Base-by-base conservation (phyloP, 192 early-diverging fungal species). In the Umbelopsis sp. region DNA sequence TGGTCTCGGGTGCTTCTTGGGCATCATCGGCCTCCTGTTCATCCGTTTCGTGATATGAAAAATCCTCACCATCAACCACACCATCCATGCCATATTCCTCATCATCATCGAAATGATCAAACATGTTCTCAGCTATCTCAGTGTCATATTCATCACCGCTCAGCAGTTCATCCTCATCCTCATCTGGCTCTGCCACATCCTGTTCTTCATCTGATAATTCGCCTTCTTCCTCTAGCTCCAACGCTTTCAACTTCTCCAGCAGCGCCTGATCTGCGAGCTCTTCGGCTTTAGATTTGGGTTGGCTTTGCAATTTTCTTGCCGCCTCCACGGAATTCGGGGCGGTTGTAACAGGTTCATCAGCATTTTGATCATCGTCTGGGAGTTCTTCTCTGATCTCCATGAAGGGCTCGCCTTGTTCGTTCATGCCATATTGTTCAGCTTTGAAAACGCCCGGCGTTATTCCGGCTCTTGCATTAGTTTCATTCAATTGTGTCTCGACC, bases 331-430 rank as follows among this genome's bases (percentile, higher is more conserved):
- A 49, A 37, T 55, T 49, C 48, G 53, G 55, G 15, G 64, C 45
- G 48, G 51, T 64, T 1, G 20, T 41, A 25, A 51, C 52, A 22
- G 25, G 25, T 27, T 44, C 33, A 46, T 71, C 33, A 37, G 44
- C 75, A 48, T 81, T 55, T 6, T 81, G 70, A 22, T 88, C 84
- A 11, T 85, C 82, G 21, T 85, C 84, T 48, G 74, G 79, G 25
- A 77, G 66, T 33, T 77, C 73, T 69, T 93, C 92, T 8, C 82
- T 77, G 66, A 94, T 94, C 23, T 94, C 92, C 22, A 94, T 87
- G 68, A 90, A 90, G 21, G 87, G 87, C 41, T 90, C 71, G 15
- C 91, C 92, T 69, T 92, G 91, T 72, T 94, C 92, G 69, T 92
- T 94, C 47, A 90, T 72, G 33, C 70, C 18, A 25, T 70, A 50